Conservation (phyloP, 2,329 filamentous ascomycete genomes). For the Xylariales sp. region DNA sequence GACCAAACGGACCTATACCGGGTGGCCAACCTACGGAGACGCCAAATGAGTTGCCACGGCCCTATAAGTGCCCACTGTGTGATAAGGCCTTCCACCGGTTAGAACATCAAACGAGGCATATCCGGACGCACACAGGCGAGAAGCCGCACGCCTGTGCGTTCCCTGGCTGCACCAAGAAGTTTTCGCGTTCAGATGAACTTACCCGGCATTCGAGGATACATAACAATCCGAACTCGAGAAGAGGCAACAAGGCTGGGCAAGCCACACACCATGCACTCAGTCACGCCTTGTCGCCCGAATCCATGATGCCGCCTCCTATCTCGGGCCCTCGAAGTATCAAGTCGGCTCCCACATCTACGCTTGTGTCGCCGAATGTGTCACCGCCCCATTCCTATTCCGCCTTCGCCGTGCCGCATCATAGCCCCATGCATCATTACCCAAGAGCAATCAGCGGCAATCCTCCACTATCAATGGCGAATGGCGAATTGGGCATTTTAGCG, state of each 20-base stretch:
- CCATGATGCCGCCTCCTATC: constrained; percentile 78
- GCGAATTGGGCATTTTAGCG: constrained; percentile 70
- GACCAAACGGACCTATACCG: constrained; percentile 72
- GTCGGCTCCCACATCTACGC: constrained; percentile 86
- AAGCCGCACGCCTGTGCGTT: constrained; percentile 98
- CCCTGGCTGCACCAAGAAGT: constrained; percentile 95
- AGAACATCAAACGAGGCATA: constrained; percentile 91
- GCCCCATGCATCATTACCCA: constrained; percentile 61
- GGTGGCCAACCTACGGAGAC: constrained; percentile 71
- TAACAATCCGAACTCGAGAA: constrained; percentile 96
- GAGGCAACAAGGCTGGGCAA: constrained; percentile 83
- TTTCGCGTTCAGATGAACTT: constrained; percentile 95
- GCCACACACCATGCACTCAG: constrained; percentile 58
- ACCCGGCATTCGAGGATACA: constrained; percentile 98
- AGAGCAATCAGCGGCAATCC: constrained; percentile 56
- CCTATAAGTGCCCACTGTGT: constrained; percentile 98
- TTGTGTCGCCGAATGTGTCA: constrained; percentile 94
- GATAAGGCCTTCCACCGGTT: constrained; percentile 98
- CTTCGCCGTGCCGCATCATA: constrained; percentile 66
- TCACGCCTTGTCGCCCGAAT: constrained; percentile 63
- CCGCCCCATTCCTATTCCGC: constrained; percentile 89
- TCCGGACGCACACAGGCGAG: constrained; percentile 96
- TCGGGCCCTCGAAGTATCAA: constrained; percentile 81
- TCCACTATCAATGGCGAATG: constrained; percentile 53
- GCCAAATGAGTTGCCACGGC: constrained; percentile 81